Percentiles rank a stretch among this genome's conserved stretches.
Evolutionary conservation across 179 eudicot species (phyloP).

Genomic region (Actinidia arguta): DNA sequence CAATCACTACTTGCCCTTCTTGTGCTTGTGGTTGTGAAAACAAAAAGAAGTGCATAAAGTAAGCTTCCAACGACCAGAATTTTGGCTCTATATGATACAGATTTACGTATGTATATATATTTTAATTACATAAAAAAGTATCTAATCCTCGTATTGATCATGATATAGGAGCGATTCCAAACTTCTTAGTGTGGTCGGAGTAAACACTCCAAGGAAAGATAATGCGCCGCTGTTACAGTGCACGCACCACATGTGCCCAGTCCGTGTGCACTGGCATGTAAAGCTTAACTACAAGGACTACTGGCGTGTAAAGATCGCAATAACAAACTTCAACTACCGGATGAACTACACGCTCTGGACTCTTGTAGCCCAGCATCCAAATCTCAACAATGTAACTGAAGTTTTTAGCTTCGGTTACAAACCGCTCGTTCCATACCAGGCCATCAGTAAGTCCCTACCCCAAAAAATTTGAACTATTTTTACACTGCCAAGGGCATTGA

Average conservation of each 20-base stretch:
- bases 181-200: slow-evolving; percentile 53
- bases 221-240: slow-evolving; percentile 67
- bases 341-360: slow-evolving; percentile 82
- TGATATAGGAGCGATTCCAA: slow-evolving; percentile 72
- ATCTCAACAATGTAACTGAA: slow-evolving; percentile 81
- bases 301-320: slow-evolving; percentile 77
- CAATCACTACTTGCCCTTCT: slow-evolving; percentile 78
- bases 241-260: slow-evolving; percentile 88
- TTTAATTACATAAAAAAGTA: neutral
- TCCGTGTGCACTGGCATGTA: slow-evolving; percentile 90
- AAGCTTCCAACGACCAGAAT: slow-evolving; percentile 26
- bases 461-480: neutral
- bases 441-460: slow-evolving; percentile 60
- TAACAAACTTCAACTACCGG: slow-evolving; percentile 82
- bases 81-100: neutral
- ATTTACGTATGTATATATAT: neutral
- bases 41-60: slow-evolving; percentile 74
- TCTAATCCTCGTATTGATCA: neutral
- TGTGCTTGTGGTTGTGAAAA: slow-evolving; percentile 89
- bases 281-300: slow-evolving; percentile 79
- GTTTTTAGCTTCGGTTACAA: slow-evolving; percentile 89
- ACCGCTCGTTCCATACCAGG: slow-evolving; percentile 69
- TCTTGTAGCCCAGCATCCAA: slow-evolving; percentile 84
- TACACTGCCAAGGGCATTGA: neutral
- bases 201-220: slow-evolving; percentile 71